Conservation (phyloP, 768 basidiomycete species). For the Ramaria rubella region DNA sequence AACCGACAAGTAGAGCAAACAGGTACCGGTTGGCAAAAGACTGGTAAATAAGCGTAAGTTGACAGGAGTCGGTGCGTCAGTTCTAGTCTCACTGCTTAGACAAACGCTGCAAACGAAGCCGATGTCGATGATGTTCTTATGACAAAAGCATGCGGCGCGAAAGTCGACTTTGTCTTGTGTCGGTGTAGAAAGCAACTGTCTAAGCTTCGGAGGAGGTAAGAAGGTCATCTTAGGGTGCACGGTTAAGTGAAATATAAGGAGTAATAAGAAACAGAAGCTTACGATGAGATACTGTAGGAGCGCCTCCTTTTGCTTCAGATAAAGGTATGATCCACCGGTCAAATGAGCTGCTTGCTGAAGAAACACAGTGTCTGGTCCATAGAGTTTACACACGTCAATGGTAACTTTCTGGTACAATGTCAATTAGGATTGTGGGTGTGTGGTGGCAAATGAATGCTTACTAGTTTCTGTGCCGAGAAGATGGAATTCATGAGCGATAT, state of each 20-base stretch:
- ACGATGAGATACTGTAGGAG: slow-evolving; percentile 91
- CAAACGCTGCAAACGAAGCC: slow-evolving; percentile 99
- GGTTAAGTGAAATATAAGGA: slow-evolving; percentile 7
- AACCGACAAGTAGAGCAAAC: slow-evolving; percentile 93
- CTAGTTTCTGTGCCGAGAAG: slow-evolving; percentile 96
- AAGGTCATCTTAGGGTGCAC: slow-evolving; percentile 68
- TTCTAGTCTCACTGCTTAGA: slow-evolving; percentile 68
- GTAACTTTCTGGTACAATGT: slow-evolving; percentile 71
- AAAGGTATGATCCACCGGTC: slow-evolving; percentile 90
- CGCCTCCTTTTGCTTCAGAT: slow-evolving; percentile 71
- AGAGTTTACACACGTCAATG: slow-evolving; percentile 93
- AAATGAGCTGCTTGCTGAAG: slow-evolving; percentile 96
- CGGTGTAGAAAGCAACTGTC: slow-evolving; percentile 73
- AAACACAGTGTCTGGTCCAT: slow-evolving; percentile 86
- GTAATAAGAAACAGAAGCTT: slow-evolving; percentile 16
- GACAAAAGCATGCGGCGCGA: slow-evolving; percentile 97
- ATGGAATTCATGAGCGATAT: slow-evolving; percentile 99
- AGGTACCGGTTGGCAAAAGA: slow-evolving; percentile 90
- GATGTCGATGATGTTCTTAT: slow-evolving; percentile 92
- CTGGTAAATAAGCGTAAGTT: slow-evolving; percentile 32
- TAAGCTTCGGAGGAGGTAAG: slow-evolving; percentile 61
- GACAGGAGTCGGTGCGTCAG: neutral
- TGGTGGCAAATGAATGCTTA: slow-evolving; percentile 29
- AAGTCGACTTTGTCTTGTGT: slow-evolving; percentile 96
- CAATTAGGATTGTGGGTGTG: neutral